Base-by-base conservation (phyloP, 768 basidiomycete genomes). In the Megacollybia marginata region DNA sequence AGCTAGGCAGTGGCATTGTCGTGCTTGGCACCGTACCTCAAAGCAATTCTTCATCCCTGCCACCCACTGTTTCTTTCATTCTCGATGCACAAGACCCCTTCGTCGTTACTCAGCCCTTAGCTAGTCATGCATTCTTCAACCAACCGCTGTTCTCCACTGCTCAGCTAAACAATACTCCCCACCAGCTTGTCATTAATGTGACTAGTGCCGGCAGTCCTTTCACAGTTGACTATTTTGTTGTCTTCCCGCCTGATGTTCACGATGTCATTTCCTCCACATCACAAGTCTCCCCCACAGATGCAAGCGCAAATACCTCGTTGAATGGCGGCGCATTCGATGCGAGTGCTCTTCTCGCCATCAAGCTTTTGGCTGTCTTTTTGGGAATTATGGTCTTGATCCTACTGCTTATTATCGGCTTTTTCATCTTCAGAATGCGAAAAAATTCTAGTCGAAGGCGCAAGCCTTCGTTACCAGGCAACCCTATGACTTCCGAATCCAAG, bases 11-110 rank as follows among this genome's bases (percentile, higher is more conserved):
- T n/a, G 69, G 66, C 19, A 69, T 78, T 13, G 60, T 67, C 2
- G 69, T 76, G 7, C 69, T 72, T 47, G 76, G 76, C 1, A 71
- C 70, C 7, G 66, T 77, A 11, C 70, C 71, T 5, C 53, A 57
- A 15, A 74, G 71, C 55, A 73, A 70, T 50, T 46, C 42, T 2
- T 63, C 65, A 1, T 16, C 54, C 16, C 53, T 43, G 32, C 71
- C 73, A 9, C 74, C 74, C 0, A 65, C 66, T 5, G 72, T 71
- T 5, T 57, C 65, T 0, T 79, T 74, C 51, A 58, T 58, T 4
- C 52, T 76, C 33, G 73, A 76, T 52, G 54, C 61, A 16, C 44
- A 54, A 6, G 47, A 53, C 3, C 65, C 74, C 1, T 58, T 69
- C 28, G 50, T 56, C 7, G 69, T 70, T 6, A 65, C 66, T 2